Conservation (phyloP, 805 yeast genomes). For the Candida railenensis region DNA sequence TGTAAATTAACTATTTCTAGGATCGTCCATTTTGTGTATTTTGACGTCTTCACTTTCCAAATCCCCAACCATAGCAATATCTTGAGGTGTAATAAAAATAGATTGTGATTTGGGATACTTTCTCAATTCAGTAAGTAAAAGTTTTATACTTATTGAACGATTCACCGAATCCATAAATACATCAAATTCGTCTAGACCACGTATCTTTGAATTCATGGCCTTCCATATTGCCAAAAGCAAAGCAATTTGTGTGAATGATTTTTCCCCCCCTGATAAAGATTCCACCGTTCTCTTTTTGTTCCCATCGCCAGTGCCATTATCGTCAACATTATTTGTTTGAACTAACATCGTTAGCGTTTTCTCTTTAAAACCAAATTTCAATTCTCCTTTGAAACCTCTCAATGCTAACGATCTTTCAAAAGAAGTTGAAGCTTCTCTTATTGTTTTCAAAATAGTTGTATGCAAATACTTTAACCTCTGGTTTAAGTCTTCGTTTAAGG, state of each 20-base stretch:
- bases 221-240: constrained; percentile 88
- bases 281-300: constrained; percentile 67
- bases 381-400: constrained; percentile 73
- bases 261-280: constrained; percentile 95
- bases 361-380: constrained; percentile 58
- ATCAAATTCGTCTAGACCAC: constrained; percentile 95
- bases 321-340: constrained; percentile 36
- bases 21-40: constrained; percentile 58
- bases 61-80: constrained; percentile 70
- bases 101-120: constrained; percentile 74
- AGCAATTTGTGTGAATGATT: constrained; percentile 89
- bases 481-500: constrained; percentile 28
- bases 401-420: constrained; percentile 60
- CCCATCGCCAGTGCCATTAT: constrained; percentile 26
- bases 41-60: constrained; percentile 51
- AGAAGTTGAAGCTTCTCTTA: constrained; percentile 31
- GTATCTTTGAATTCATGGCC: constrained; percentile 80
- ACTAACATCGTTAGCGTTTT: constrained; percentile 57
- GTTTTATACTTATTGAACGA: constrained; percentile 71
- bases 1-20: constrained; percentile 20
- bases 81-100: constrained; percentile 92
- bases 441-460: constrained; percentile 29
- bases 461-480: constrained; percentile 31
- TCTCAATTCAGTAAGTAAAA: constrained; percentile 68
- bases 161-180: constrained; percentile 96